Evolutionary conservation across 768 basidiomycete genomes (phyloP), one percentile per base, ranked within the genome.

Genomic region (Nidularia sp.): DNA sequence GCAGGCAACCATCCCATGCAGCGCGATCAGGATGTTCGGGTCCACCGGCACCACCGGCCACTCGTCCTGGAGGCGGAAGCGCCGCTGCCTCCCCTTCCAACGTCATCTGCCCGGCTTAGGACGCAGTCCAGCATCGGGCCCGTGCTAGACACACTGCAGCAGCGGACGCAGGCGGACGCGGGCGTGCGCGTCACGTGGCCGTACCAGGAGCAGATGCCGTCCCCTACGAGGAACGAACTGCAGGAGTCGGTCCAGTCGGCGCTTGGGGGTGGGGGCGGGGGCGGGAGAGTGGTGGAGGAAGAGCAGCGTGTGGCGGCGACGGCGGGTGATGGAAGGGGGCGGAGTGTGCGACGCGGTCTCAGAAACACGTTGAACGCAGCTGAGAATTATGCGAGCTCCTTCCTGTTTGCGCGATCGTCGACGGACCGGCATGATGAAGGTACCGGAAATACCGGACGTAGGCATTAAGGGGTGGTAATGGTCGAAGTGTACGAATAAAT

Each of bases 331-430:
- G 68, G 66, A 33, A 70, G 82, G 52, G 83, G 82, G 29, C 68
- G 85, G 57, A 84, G 78, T 58, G 83, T 84, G 35, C 86, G 80
- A 64, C 74, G 83, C 55, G 84, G 80, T 57, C 58, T 89, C 48
- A 77, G 88, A 47, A 87, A 78, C 53, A 88, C 86, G 10, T 65
- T 90, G 44, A 81, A 75, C 51, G 83, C 80, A 34, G 87, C 88
- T 8, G 87, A 89, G 60, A 81, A 85, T 50, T 85, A 85, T 61
- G 83, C 85, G 4, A 81, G 73, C 54, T 74, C 81, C 4, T 77
- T 88, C 54, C 67, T 86, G 34, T 87, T 88, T 53, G 84, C 85
- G n/a, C 76, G 84, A 22, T 53, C 61, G 13, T 56, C 67, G n/a
- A 66, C 56, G 48, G 63, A 62, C n/a, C n/a, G n/a, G n/a, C n/a